phyloP scores from a whole-genome alignment of 225 moss, liverwort and hornwort species.

The Rhytidiadelphus loreus region DNA sequence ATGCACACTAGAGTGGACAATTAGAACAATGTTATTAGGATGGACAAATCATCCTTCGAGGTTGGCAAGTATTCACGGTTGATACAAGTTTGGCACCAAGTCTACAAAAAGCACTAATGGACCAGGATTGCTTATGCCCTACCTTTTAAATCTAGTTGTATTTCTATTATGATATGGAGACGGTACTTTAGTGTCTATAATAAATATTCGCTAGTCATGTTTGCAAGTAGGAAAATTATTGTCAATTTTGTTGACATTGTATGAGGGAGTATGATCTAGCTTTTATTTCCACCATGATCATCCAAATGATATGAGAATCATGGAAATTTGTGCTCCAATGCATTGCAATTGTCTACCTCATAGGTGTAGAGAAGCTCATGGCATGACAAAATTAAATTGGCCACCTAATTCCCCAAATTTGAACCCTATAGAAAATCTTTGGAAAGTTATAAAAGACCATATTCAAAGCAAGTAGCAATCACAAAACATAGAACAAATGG shows the following conservation, averaged over 20 bases:
- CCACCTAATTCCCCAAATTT: background rate
- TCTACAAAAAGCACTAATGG: background rate
- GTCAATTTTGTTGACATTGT: accelerated
- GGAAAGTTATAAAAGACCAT: background rate
- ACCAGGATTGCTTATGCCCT: background rate
- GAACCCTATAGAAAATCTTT: background rate
- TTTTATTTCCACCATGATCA: background rate
- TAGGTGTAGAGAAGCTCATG: background rate
- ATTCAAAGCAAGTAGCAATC: background rate
- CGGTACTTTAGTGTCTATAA: accelerated
- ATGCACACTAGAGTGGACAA: background rate
- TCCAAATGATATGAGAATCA: background rate
- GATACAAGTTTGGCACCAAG: accelerated
- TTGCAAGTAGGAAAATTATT: accelerated
- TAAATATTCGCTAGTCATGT: background rate
- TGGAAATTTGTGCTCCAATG: background rate
- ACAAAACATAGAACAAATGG: background rate
- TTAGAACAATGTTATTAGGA: background rate
- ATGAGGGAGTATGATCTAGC: accelerated
- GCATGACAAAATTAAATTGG: background rate
- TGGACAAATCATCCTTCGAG: accelerated
- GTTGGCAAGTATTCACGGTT: accelerated
- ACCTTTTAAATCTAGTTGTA: accelerated
- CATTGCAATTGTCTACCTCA: background rate
- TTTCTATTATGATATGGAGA: background rate